phyloP scores from a whole-genome alignment of 257 asterid species.

The Solanum neorickii region DNA sequence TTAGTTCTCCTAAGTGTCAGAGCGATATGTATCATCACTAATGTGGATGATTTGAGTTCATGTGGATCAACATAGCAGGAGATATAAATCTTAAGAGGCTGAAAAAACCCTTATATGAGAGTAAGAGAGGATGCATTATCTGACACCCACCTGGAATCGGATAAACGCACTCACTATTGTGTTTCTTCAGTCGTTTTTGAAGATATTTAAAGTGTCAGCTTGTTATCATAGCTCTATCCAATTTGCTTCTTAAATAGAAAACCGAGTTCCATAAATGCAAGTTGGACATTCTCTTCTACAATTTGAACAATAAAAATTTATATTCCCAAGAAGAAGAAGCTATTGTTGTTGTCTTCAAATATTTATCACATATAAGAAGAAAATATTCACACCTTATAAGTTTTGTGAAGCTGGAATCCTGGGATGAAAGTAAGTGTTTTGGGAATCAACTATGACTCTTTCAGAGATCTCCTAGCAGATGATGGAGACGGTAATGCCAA shows the following conservation, averaged over 20 bases:
- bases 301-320: background rate
- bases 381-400: background rate
- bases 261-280: background rate
- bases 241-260: background rate
- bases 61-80: constrained; percentile 24
- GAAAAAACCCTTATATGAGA: background rate
- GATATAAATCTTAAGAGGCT: background rate
- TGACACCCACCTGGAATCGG: background rate
- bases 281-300: background rate
- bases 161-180: background rate
- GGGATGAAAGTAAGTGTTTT: constrained; percentile 25
- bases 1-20: constrained; percentile 19
- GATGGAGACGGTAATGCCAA: too few species aligned
- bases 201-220: background rate
- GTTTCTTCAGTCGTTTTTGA: too few species aligned
- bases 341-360: background rate
- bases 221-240: background rate
- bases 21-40: constrained; percentile 43
- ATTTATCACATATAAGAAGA: background rate
- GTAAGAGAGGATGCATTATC: background rate
- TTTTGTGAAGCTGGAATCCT: background rate
- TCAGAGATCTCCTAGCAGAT: too few species aligned
- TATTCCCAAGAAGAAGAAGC: too few species aligned
- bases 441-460: constrained; percentile 31
- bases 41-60: constrained; percentile 41